Evolutionary conservation across 139 green algal species (phyloP).

Genomic region (Tetradesmus lagerheimii): DNA sequence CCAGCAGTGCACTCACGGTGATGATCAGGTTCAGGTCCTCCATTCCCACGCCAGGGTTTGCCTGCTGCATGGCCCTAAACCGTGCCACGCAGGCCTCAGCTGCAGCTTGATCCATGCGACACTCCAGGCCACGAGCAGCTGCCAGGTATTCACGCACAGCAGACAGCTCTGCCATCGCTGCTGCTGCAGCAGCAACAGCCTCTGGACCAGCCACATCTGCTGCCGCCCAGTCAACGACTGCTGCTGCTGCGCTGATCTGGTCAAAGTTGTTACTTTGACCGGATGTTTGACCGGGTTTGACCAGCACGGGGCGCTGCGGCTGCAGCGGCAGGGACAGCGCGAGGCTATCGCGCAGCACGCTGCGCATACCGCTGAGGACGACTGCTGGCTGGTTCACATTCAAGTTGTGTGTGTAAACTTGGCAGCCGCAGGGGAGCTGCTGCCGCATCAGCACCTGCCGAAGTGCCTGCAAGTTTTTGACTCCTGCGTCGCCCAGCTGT

Average conservation of each 20-base stretch:
- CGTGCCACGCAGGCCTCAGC: constrained; percentile 35
- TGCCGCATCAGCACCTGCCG: constrained; percentile 61
- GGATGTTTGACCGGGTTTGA: constrained; percentile 28
- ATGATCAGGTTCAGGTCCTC: constrained; percentile 51
- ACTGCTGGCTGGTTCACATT: constrained; percentile 67
- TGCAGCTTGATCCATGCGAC: constrained; percentile 45
- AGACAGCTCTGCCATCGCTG: constrained; percentile 27
- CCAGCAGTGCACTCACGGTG: constrained; percentile 32
- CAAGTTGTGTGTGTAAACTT: constrained; percentile 76
- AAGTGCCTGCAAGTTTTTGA: constrained; percentile 74
- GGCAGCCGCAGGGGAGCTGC: constrained; percentile 78
- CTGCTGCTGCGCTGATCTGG: not conserved
- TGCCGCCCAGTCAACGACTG: not conserved
- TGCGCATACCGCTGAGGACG: constrained; percentile 64
- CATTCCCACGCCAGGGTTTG: not conserved
- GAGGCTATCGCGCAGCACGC: constrained; percentile 56
- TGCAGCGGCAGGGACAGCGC: constrained; percentile 59
- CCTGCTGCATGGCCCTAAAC: constrained; percentile 37
- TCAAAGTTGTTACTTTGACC: constrained; percentile 19
- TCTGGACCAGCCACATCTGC: constrained; percentile 31
- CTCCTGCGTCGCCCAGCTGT: constrained; percentile 65
- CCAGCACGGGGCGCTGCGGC: constrained; percentile 16
- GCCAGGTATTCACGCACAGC: constrained; percentile 56
- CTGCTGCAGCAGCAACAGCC: not conserved
- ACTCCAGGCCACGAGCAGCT: constrained; percentile 30